Evolutionary conservation across 176 grass and related monocot genomes (phyloP), one percentile per base, ranked within the genome.

Genomic region (Stipa capillata): DNA sequence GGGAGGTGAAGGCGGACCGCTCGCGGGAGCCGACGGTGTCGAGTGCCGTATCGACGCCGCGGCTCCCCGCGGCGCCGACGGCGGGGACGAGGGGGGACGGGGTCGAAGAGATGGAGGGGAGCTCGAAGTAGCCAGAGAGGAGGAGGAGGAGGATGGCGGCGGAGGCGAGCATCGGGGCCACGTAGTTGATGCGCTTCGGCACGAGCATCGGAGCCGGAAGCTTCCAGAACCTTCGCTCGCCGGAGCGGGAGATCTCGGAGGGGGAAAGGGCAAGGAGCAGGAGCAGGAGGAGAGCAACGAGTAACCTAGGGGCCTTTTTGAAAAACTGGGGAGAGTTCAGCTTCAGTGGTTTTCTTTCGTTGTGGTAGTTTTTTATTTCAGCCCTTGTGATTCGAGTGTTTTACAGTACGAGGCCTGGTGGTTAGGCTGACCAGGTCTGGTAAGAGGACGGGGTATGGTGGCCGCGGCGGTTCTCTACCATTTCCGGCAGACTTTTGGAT

Each of bases 151-250:
- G 74, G 73, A 93, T 82, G 69, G 68, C 31, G 16, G 61, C 64
- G 44, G 85, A 92, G 24, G 85, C 86, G 41, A 94, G 84, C 89
- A 94, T 89, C 61, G 88, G 91, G 23, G 78, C 83, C 48, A 94
- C 31, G 89, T 97, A 97, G 60, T 88, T 97, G 82, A 88, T 86
- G 42, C 87, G 85, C 85, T 88, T 93, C 64, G 71, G 65, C 35
- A 81, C 39, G 59, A 90, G 85, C 75, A 97, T 90, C 73, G 73
- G 27, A 17, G 6, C 3, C 10, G 12, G 43, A 67, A 23, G 37
- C 29, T 72, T 48, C 55, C 2, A 1, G 48, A 60, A 65, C 35
- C 53, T 69, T 31, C 41, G 72, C 33, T 33, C 54, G 49, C 82
- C 76, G 79, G 73, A 49, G 79, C 59, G 51, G 45, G 78, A 83